Conservation (phyloP, 306 rosid species). For the Quercus berberidifolia region DNA sequence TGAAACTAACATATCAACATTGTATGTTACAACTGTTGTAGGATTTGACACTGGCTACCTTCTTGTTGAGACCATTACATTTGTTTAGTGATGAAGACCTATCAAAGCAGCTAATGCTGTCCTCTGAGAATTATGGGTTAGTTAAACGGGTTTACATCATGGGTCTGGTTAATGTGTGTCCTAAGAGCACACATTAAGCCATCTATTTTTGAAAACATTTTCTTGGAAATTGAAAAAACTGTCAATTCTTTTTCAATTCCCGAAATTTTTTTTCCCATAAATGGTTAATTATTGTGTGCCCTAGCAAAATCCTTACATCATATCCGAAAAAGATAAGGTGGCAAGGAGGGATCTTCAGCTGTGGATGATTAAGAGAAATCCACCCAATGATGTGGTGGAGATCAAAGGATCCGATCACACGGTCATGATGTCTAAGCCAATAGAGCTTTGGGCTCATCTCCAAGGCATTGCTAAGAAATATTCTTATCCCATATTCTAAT, state of each 20-base stretch:
- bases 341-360: neutral
- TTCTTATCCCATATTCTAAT: neutral
- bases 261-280: too few species aligned
- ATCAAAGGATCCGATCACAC: conserved; percentile 41
- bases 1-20: neutral
- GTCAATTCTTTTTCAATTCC: too few species aligned
- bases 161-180: too few species aligned
- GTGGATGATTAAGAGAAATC: conserved; percentile 36
- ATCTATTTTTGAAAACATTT: too few species aligned
- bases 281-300: too few species aligned
- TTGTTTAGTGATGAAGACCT: conserved; percentile 23
- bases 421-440: conserved; percentile 43
- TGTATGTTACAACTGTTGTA: neutral
- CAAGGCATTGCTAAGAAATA: conserved; percentile 7
- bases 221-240: too few species aligned
- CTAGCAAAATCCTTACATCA: neutral
- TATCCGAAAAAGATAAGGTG: conserved; percentile 22
- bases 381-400: conserved; percentile 23
- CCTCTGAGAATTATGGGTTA: conserved; percentile 24
- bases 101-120: conserved; percentile 13
- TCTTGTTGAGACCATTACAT: conserved; percentile 34
- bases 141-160: conserved; percentile 32
- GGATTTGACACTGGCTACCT: conserved; percentile 25
- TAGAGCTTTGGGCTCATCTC: conserved; percentile 22
- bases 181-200: too few species aligned